Base-by-base conservation (phyloP, 768 basidiomycete genomes). In the Pulveroboletus sp. region DNA sequence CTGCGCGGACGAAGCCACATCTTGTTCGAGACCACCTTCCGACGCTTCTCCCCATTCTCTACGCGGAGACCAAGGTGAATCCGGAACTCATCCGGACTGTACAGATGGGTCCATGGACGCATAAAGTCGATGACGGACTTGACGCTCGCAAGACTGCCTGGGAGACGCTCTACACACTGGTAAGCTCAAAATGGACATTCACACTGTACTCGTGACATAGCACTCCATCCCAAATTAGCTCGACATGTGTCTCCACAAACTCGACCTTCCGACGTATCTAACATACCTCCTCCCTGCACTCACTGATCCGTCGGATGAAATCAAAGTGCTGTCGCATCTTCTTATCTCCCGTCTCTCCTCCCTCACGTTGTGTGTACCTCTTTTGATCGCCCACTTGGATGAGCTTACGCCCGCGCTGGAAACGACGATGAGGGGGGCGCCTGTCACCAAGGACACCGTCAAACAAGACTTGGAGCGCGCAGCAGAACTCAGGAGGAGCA, bases 61-160 rank as follows among this genome's bases (percentile, higher is more conserved):
- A 96, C 70, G 76, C 80, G 33, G 92, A 97, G 71, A 96, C 94
- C 0, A 63, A 76, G 33, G 71, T 93, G 64, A 92, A 90, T 55
- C 76, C 80, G 3, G 77, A 84, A 2, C 81, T 93, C 51, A 84
- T 95, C 62, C 83, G 89, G 28, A 90, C 88, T 1, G 93, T 96
- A 11, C 90, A 93, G 63, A 96, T 96, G 93, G 93, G 93, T 18
- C 93, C 93, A 3, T 96, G 93, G 93, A 89, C 86, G 26, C 92
- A 95, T 71, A 93, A 89, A 65, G 91, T 96, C 46, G 96, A 99
- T 60, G 94, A 98, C 56, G 96, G 96, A 42, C 76, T 98, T 36
- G 95, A 98, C 56, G 85, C 93, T 18, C 83, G 96, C 51, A 98
- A 97, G 76, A 94, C 91, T 0, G 95, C 96, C 2, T 98, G 90